Base-by-base conservation (phyloP, 495 filamentous ascomycete species). In the Penicillium malachiteum region DNA sequence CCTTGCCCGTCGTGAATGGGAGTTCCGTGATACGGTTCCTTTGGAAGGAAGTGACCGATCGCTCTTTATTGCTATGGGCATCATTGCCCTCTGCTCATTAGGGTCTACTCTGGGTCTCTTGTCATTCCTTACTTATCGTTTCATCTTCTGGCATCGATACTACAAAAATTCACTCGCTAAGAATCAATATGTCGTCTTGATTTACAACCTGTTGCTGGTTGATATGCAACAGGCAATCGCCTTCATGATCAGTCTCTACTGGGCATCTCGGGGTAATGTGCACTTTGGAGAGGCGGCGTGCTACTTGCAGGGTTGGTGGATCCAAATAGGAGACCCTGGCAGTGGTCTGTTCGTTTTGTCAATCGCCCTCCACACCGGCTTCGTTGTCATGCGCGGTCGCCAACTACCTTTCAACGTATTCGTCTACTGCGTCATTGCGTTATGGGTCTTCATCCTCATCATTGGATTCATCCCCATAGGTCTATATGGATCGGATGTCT, bases 121-220 rank as follows among this genome's bases (percentile, higher is more conserved):
- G 42, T 60, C 71, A 42, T 85, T 80, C 64, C 69, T 86, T 59
- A 81, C 78, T 8, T 81, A 78, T 62, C 80, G 81, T 52, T 72
- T 87, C 48, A 64, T 85, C 17, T 72, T 71, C 54, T 86, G 83
- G 84, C 71, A 68, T n/a, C 66, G 66, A 1, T 70, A 73, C 50
- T 80, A 79, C 68, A 73, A 71, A 48, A 56, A 55, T 7, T 66
- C 67, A n/a, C 63, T 76, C 8, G 60, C 63, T 10, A 52, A 70
- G 35, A 90, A 90, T 65, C 87, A 92, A 70, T 89, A 87, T 57
- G 79, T 91, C 14, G 65, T 91, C 35, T 77, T 92, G 32, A 84
- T 91, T 57, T 85, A 84, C 65, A 90, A 90, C 66, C 80, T 91
- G 4, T 73, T 91, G 7, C 64, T 90, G 13, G 86, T 87, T 52